Evolutionary conservation across 1,284 basidiomycete species (phyloP).

Genomic region (Pyrrhoderma lamaoense): DNA sequence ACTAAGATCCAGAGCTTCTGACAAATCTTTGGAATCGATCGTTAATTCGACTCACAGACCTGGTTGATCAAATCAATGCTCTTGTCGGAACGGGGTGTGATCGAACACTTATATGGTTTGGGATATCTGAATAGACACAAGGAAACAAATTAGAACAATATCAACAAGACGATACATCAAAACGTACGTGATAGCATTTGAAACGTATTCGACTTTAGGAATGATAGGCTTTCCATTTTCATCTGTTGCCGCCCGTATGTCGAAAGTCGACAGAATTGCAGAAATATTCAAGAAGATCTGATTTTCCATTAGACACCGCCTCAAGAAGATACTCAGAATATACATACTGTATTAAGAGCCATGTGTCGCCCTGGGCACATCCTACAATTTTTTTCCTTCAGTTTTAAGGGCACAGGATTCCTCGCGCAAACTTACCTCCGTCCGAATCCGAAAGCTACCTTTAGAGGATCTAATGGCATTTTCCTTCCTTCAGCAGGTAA

Average conservation of each 20-base stretch:
- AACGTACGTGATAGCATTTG: slow-evolving; percentile 3
- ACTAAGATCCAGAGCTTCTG: too few relatives aligned
- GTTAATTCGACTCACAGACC: too few relatives aligned
- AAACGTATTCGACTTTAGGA: slow-evolving; percentile 5
- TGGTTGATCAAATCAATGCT: not conserved
- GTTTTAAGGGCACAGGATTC: not conserved
- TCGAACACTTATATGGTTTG: slow-evolving; percentile 8
- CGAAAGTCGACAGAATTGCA: slow-evolving; percentile 14
- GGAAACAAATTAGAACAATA: not conserved
- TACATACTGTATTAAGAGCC: slow-evolving; percentile 8
- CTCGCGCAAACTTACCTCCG: slow-evolving; percentile 3
- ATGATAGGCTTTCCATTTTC: slow-evolving; percentile 4
- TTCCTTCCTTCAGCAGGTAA: slow-evolving; percentile 15
- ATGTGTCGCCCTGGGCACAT: slow-evolving; percentile 16
- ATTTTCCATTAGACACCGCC: slow-evolving; percentile 14
- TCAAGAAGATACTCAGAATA: slow-evolving; percentile 9
- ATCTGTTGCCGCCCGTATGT: slow-evolving; percentile 7
- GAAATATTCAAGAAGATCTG: slow-evolving; percentile 17
- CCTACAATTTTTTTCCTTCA: not conserved
- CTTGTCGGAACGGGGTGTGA: slow-evolving; percentile 12
- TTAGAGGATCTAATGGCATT: slow-evolving; percentile 6
- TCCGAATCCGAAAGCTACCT: slow-evolving; percentile 13
- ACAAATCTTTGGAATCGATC: too few relatives aligned
- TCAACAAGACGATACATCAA: not conserved
- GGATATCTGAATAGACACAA: not conserved